These are phyloP conservation scores for Plantago elongata DNA, from an alignment of 257 asterid species.

Conservation along the genomic window DNA sequence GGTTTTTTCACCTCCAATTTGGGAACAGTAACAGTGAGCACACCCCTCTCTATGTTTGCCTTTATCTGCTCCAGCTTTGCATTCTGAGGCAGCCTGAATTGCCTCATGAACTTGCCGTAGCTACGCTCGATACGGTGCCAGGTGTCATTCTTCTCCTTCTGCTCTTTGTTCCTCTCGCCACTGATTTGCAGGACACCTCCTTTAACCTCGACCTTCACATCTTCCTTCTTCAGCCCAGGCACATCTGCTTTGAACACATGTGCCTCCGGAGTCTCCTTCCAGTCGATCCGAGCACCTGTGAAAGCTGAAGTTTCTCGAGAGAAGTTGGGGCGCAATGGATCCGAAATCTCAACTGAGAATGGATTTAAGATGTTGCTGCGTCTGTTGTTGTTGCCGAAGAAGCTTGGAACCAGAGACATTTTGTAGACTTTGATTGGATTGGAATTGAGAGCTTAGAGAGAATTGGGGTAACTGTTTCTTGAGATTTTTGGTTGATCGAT, in stretches of 20 bases:
- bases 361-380: conserved; percentile 9
- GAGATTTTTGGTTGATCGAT: no score
- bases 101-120: conserved; percentile 6
- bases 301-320: conserved; percentile 7
- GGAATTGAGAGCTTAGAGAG: no score
- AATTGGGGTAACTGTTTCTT: no score
- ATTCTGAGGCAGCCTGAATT: conserved; percentile 9
- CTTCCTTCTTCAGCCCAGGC: conserved; percentile 14
- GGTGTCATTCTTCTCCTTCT: conserved; percentile 7
- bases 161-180: conserved; percentile 8
- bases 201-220: conserved; percentile 11
- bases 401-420: conserved; percentile 15
- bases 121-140: conserved; percentile 13
- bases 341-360: conserved; percentile 2
- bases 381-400: conserved; percentile 9
- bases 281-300: conserved; percentile 8
- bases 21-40: conserved; percentile 15
- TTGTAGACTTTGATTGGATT: background rate
- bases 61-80: conserved; percentile 7
- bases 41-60: conserved; percentile 5
- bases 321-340: conserved; percentile 6
- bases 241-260: conserved; percentile 10
- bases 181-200: conserved; percentile 6
- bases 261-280: conserved; percentile 9
- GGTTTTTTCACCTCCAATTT: conserved; percentile 7